Evolutionary conservation across 129 eudicot genomes (phyloP), one percentile per base, ranked within the genome.

Genomic region (Artemisia argyi): DNA sequence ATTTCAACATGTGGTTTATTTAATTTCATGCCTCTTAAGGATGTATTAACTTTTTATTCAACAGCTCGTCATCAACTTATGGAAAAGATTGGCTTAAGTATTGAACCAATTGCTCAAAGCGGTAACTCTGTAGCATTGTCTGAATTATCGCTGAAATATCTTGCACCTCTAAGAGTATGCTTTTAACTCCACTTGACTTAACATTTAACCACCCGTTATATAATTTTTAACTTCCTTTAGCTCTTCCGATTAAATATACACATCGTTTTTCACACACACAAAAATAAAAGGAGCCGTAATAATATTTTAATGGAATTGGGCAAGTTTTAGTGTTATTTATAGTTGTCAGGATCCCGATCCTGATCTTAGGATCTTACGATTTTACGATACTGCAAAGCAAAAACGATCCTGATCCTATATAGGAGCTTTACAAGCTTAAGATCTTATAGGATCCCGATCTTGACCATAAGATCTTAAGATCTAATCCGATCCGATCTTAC

Each of bases 151-250:
- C 82, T 95, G 67, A 95, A 95, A 75, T 91, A 86, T 79, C 80
- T 88, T 75, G 91, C 95, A 76, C 96, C 99, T 54, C 69, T 95
- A 49, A 83, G 85, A 83, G 99, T 95, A 95, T 47, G 89, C 42
- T 51, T 51, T 39, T 12, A 9, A 61, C 55, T 70, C 66, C 52
- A 5, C 2, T 10, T 8, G 14, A 28, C 17, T 69, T 5, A 11
- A 30, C 1, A 16, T 30, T 69, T 35, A 54, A 11, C 11, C 12
- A 9, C 47, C 62, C 61, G 30, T 19, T 11, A 3, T 55, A 65
- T 16, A 44, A 13, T 32, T 58, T 28, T 3, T 2, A 51, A 51
- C 56, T 51, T 51, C 16, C 56, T 51, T 6, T 55, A 55, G 11
- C 61, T 56, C 20, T 56, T 18, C 14, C 10, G 26, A 8, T 55